Evolutionary conservation across 164 flowering plant species (phyloP), one percentile per base, ranked within the genome.

Genomic region (Magnolia officinalis): DNA sequence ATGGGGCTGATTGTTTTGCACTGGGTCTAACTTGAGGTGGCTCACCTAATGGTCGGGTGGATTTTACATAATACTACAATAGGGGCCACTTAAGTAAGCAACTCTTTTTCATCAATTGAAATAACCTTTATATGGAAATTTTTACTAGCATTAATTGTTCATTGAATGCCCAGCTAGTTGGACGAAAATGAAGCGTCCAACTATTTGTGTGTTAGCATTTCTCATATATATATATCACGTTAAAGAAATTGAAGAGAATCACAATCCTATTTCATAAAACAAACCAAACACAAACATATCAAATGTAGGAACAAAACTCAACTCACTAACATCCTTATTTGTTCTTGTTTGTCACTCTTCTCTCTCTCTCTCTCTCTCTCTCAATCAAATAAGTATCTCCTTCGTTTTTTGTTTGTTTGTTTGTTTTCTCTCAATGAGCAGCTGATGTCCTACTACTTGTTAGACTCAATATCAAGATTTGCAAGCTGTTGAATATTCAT

Each of bases 401-500:
- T 64, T 64, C 11, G 2, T 64, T 11, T 19, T 1, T 19, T 18
- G 20, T 26, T 64, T 11, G 1, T 1, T 10, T 19, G 2, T 64
- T 64, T 8, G 29, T 65, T 14, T 20, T 13, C 4, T 24, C 11
- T 65, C 49, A 26, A 11, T 31, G 19, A 65, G 31, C 8, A 31
- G 50, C 50, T 14, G 50, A 23, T 26, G 2, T 13, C 18, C 61
- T 55, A 24, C 50, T 72, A 72, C 64, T 52, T n/a, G 74, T 75
- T 71, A 13, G 59, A 45, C 21, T 52, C 51, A 67, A 74, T 67
- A 69, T 85, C 83, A 70, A 91, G 91, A 72, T 13, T 82, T 16
- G 90, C 97, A 63, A 94, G 93, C 76, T 91, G 93, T 75, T 90
- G 79, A 19, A 94, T 87, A 82, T 91, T 94, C 76, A 90, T 80